These are phyloP conservation scores for Blastomyces parvus DNA, from an alignment of 2,329 filamentous ascomycete species.

Conservation along the genomic window DNA sequence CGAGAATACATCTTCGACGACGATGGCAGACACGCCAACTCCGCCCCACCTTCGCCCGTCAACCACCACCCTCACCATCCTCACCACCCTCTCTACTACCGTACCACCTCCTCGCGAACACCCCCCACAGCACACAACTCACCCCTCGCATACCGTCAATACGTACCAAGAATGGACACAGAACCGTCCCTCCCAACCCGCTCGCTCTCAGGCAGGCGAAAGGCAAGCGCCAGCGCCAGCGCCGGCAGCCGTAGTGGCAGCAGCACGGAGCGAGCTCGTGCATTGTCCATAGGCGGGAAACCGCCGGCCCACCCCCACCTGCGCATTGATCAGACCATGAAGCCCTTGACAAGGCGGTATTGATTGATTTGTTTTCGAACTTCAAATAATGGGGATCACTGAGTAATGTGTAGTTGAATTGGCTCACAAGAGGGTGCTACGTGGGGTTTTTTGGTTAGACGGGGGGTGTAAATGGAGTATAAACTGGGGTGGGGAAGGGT, in stretches of 20 bases:
- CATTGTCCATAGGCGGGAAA: slow-evolving; percentile 6
- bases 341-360: not conserved
- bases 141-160: not conserved
- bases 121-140: not conserved
- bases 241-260: slow-evolving; percentile 8
- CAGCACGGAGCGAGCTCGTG: slow-evolving; percentile 7
- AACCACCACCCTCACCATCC: not conserved
- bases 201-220: slow-evolving; percentile 3
- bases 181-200: not conserved
- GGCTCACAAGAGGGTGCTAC: too few species aligned
- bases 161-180: not conserved
- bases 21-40: not conserved
- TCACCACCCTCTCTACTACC: not conserved
- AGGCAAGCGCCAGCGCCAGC: slow-evolving; percentile 3
- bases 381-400: not conserved
- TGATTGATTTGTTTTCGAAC: not conserved
- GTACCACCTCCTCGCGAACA: not conserved
- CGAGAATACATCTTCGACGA: slow-evolving; percentile 22
- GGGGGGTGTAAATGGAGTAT: too few species aligned
- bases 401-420: too few species aligned
- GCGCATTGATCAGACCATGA: not conserved
- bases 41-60: slow-evolving; percentile 2
- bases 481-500: too few species aligned
- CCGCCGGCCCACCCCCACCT: not conserved
- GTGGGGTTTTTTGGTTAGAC: too few species aligned